Percentiles rank a stretch among this genome's conserved stretches.
phyloP scores from a whole-genome alignment of 441 rosid species.

The Eutrema salsugineum region DNA sequence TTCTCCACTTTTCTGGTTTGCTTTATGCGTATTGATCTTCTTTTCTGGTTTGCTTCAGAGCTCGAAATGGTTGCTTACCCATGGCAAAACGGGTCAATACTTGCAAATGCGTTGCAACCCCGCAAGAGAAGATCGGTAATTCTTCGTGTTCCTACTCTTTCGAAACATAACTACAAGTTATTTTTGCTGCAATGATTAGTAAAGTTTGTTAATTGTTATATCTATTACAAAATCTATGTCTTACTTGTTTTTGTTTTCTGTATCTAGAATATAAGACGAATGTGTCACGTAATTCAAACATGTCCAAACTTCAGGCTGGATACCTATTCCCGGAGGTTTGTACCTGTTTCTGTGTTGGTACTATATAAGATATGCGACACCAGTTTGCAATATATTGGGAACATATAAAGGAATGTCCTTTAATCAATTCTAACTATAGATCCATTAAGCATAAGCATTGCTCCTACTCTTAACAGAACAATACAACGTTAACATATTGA shows the following conservation, averaged over 20 bases:
- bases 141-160: not conserved
- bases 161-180: not conserved
- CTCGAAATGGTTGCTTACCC: constrained; percentile 39
- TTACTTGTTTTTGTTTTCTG: constrained; percentile 5
- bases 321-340: constrained; percentile 95
- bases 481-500: not conserved
- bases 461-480: not conserved
- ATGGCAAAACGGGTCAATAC: constrained; percentile 37
- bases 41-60: constrained; percentile 31
- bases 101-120: constrained; percentile 64
- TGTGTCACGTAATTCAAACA: constrained; percentile 82
- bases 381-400: not conserved
- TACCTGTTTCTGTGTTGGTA: not conserved
- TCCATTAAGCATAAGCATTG: not conserved
- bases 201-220: not conserved
- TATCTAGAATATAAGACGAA: constrained; percentile 72
- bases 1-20: not conserved
- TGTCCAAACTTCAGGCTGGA: constrained; percentile 97
- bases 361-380: not conserved
- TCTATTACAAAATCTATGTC: not conserved
- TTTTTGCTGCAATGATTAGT: not conserved
- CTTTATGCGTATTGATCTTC: not conserved
- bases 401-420: not conserved
- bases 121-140: constrained; percentile 58
- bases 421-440: not conserved